Conservation (phyloP, 75 land plant species). For the Pinus tabuliformis region DNA sequence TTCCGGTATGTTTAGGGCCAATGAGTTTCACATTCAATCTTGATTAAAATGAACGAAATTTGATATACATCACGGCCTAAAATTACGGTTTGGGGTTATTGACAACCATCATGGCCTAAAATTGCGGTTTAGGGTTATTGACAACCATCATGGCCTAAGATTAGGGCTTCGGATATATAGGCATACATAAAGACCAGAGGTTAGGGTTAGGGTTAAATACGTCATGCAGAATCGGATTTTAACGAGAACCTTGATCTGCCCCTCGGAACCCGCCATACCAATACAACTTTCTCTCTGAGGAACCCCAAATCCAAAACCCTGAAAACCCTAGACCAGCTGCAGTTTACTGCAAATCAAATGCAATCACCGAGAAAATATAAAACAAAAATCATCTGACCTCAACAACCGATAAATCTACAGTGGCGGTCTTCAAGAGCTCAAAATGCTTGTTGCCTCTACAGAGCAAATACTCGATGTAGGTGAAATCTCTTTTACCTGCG, state of each 20-base stretch:
- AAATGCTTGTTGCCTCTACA: constrained; percentile 79
- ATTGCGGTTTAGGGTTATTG: too few relatives aligned
- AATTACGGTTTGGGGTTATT: too few relatives aligned
- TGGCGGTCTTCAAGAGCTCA: constrained; percentile 58
- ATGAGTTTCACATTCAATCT: neutral
- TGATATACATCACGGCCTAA: neutral
- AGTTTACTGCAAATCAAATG: too few relatives aligned
- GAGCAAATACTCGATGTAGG: constrained; percentile 75
- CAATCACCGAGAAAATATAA: too few relatives aligned
- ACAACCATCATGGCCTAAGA: neutral
- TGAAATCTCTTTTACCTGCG: constrained; percentile 67
- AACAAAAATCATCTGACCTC: neutral
- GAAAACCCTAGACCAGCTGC: too few relatives aligned
- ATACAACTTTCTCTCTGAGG: too few relatives aligned
- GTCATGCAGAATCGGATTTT: neutral
- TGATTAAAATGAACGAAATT: neutral
- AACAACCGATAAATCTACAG: constrained; percentile 36
- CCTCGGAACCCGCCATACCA: too few relatives aligned
- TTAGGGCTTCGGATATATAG: too few relatives aligned
- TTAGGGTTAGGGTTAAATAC: neutral
- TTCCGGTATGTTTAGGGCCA: neutral
- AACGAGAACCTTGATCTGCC: too few relatives aligned
- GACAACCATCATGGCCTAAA: too few relatives aligned
- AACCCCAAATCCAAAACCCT: too few relatives aligned
- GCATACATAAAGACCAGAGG: too few relatives aligned